Evolutionary conservation across 805 yeast species (phyloP).

Genomic region (Tetrapisispora arboricola): DNA sequence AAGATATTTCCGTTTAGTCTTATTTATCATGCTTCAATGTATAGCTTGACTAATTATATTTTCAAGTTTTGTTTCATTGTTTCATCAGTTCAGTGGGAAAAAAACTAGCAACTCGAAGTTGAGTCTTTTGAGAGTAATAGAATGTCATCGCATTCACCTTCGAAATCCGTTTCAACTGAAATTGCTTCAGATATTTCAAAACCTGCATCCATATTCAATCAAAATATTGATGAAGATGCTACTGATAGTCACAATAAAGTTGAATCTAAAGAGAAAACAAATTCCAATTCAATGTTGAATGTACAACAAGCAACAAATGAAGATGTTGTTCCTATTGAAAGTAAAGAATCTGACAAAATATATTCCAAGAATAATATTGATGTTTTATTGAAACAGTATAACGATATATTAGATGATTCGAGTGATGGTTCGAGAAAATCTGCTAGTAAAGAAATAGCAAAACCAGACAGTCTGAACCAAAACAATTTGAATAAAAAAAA

Average conservation of each 20-base stretch:
- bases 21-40: too few relatives aligned
- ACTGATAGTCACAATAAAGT: background rate
- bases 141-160: background rate
- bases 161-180: background rate
- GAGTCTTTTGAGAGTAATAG: too few relatives aligned
- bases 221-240: background rate
- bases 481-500: background rate
- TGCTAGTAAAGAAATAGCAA: background rate
- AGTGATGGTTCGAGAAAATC: background rate
- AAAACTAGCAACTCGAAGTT: too few relatives aligned
- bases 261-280: too few relatives aligned
- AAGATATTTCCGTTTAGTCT: too few relatives aligned
- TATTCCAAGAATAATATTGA: slow-evolving; percentile 11
- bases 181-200: background rate
- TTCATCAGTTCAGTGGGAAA: too few relatives aligned
- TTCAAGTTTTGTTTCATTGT: too few relatives aligned
- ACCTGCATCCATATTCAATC: background rate
- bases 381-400: slow-evolving; percentile 23
- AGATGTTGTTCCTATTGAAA: background rate
- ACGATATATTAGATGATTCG: slow-evolving; percentile 16
- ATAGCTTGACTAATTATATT: too few relatives aligned
- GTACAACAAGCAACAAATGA: too few relatives aligned
- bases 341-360: background rate
- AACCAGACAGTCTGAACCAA: background rate
- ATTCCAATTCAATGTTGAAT: too few relatives aligned